Base-by-base conservation (phyloP, 2,329 filamentous ascomycete genomes). In the Penicillium verrucosum region DNA sequence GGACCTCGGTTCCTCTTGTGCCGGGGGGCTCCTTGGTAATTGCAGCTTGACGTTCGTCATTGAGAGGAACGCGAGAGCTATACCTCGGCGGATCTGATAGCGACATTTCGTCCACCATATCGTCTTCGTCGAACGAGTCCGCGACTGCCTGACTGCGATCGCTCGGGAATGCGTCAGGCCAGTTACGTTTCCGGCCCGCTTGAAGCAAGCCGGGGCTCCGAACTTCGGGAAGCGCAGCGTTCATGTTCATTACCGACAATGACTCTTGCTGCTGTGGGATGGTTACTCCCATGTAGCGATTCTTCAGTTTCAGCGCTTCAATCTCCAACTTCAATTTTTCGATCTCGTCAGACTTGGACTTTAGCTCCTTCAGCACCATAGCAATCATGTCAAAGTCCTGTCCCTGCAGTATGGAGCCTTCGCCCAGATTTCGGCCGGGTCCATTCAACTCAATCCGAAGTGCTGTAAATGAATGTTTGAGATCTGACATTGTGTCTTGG, bases 401-500 rank as follows among this genome's bases (percentile, higher is more conserved):
- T 14, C 61, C 64, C 11, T 64, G 53, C 2, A 56, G 48, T 12
- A 57, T 48, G 8, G 52, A 51, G 14, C 62, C 62, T 6, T 71
- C 70, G n/a, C 60, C 57, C 0, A 58, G 25, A 25, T 64, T 60
- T 3, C 64, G 62, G 6, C 55, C 66, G 0, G 72, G 68, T 5
- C 64, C 66, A 36, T 75, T 73, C 21, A 75, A 46, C 49, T 75
- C 73, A 16, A 75, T 69, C 18, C 72, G 70, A 45, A 75, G 65
- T 2, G 72, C 62, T 5, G 67, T 74, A 44, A 75, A 75, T n/a
- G 72, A 70, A 44, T 70, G 60, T 57, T 75, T 75, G 29, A 75
- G 56, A 56, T 75, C 73, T 30, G 66, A 64, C 73, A 75, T 75
- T 11, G 72, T 74, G 56, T 75, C 73, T 36, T 75, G 71, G 5